Evolutionary conservation across 768 basidiomycete genomes (phyloP).

Genomic region (Lactarius psammicola): DNA sequence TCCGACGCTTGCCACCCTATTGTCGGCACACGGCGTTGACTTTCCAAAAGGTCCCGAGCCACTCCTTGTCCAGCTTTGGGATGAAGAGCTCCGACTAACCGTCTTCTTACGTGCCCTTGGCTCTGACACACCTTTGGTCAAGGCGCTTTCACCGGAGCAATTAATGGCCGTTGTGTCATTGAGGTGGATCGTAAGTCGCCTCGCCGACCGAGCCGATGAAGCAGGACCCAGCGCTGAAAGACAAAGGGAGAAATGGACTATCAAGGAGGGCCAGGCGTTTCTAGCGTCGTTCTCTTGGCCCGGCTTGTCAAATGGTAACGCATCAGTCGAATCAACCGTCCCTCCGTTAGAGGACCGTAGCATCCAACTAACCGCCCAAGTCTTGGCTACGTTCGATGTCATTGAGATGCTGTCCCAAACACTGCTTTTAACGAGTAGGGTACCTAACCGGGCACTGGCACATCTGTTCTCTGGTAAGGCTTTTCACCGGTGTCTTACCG

Average conservation of each 20-base stretch:
- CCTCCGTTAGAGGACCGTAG: conserved; percentile 55
- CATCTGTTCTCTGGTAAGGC: conserved; percentile 55
- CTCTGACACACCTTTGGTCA: conserved; percentile 52
- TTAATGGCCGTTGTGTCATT: conserved; percentile 54
- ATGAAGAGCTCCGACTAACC: conserved; percentile 50
- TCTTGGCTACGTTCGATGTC: conserved; percentile 55
- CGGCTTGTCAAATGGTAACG: not conserved
- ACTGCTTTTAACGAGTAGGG: conserved; percentile 51
- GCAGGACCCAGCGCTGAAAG: conserved; percentile 51
- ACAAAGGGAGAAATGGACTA: conserved; percentile 68
- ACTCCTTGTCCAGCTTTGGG: conserved; percentile 48
- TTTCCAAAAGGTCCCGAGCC: conserved; percentile 29
- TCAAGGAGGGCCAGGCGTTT: conserved; percentile 57
- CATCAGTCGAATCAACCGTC: conserved; percentile 21
- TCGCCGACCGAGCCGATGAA: conserved; percentile 53
- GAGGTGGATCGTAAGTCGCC: conserved; percentile 57
- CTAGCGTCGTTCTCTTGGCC: conserved; percentile 47
- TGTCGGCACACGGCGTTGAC: conserved; percentile 36
- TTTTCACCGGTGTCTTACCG: conserved; percentile 56
- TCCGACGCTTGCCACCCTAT: conserved; percentile 46
- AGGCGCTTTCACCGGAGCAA: conserved; percentile 45
- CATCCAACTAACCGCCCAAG: conserved; percentile 67
- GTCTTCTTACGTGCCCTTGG: conserved; percentile 55
- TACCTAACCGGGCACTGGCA: conserved; percentile 48
- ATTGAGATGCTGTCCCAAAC: conserved; percentile 61